These are phyloP conservation scores for Lupinus albus DNA, from an alignment of 306 rosid species.

Conservation along the genomic window DNA sequence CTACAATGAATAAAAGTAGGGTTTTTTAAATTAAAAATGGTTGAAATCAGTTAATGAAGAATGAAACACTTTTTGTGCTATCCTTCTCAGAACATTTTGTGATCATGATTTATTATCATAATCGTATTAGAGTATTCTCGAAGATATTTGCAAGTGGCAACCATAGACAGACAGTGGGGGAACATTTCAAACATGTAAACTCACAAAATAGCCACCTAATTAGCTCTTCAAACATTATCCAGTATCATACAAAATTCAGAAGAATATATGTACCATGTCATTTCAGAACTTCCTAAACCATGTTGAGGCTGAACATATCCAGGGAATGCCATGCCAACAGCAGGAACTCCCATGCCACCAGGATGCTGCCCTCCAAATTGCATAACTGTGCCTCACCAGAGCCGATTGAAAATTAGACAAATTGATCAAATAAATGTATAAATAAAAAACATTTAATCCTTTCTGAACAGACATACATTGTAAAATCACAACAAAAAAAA, in stretches of 20 bases:
- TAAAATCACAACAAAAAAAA: no score
- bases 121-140: background rate
- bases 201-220: constrained; percentile 1
- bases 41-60: background rate
- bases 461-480: no score
- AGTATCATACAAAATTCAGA: constrained; percentile 9
- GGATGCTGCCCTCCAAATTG: constrained; percentile 98
- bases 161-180: background rate
- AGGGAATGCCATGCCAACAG: constrained; percentile 99
- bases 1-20: background rate
- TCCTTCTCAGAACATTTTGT: background rate
- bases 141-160: background rate
- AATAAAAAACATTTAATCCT: no score
- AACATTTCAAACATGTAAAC: constrained; percentile 13
- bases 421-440: background rate
- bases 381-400: constrained; percentile 66
- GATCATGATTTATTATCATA: constrained; percentile 8
- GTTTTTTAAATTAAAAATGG: background rate
- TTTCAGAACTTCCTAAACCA: constrained; percentile 91
- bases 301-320: constrained; percentile 94
- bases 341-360: constrained; percentile 96
- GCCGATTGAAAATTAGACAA: constrained; percentile 28
- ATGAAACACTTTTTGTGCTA: background rate
- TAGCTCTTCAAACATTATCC: constrained; percentile 7
- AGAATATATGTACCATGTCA: constrained; percentile 71